Percentiles rank a stretch among this genome's conserved stretches.
phyloP scores from a whole-genome alignment of 805 yeast species.

The Candida orba region DNA sequence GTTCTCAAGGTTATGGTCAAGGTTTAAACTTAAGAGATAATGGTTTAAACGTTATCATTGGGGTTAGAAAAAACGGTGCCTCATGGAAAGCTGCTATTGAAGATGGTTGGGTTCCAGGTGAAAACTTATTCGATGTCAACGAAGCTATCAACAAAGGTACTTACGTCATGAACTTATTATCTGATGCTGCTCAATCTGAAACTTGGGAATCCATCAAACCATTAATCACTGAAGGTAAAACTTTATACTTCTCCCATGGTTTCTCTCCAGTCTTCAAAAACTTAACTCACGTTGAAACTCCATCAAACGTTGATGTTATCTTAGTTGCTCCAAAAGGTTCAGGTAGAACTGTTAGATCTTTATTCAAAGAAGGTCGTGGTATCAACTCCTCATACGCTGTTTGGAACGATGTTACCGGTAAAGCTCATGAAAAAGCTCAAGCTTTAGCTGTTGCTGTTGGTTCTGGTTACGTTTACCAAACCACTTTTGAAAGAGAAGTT shows the following conservation, averaged over 20 bases:
- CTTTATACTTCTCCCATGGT: conserved; percentile 98
- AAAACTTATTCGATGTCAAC: conserved; percentile 88
- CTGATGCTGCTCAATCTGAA: conserved; percentile 99
- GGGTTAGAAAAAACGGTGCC: conserved; percentile 98
- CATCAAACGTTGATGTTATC: conserved; percentile 91
- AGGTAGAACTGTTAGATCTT: conserved; percentile 98
- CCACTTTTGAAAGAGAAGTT: conserved; percentile 98
- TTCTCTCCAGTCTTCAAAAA: conserved; percentile 99
- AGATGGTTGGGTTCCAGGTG: conserved; percentile 99
- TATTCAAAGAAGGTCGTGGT: conserved; percentile 99
- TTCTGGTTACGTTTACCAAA: conserved; percentile 99
- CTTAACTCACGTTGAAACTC: conserved; percentile 93
- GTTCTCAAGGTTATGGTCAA: conserved; percentile 99
- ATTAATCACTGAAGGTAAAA: conserved; percentile 91
- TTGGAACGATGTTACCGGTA: conserved; percentile 98
- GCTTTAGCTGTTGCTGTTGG: conserved; percentile 99
- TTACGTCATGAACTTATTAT: conserved; percentile 92
- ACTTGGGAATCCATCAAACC: conserved; percentile 90
- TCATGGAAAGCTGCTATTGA: conserved; percentile 99
- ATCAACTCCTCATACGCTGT: conserved; percentile 99
- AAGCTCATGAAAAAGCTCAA: conserved; percentile 98
- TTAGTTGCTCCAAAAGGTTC: conserved; percentile 99
- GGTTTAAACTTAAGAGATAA: conserved; percentile 99
- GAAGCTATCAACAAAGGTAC: conserved; percentile 94
- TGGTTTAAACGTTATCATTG: conserved; percentile 94